Conservation (phyloP, 129 eudicot species). For the Artemisia tridentata region DNA sequence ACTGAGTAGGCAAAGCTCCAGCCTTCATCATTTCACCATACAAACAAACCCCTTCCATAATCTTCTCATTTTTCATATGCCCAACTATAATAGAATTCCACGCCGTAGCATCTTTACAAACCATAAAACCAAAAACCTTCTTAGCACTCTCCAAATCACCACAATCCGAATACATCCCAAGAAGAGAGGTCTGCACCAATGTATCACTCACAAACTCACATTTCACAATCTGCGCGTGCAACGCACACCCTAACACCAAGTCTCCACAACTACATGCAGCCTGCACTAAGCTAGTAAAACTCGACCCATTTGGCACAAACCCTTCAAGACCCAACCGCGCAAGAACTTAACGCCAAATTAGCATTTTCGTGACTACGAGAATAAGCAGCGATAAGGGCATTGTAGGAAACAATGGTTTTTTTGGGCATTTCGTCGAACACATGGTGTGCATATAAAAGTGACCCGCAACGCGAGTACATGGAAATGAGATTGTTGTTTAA, state of each 20-base stretch:
- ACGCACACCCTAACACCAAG: slow-evolving; percentile 38
- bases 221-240: slow-evolving; percentile 54
- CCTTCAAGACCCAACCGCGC: slow-evolving; percentile 36
- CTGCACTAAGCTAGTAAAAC: slow-evolving; percentile 67
- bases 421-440: slow-evolving; percentile 79
- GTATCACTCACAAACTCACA: slow-evolving; percentile 54
- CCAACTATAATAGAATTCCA: slow-evolving; percentile 79
- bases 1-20: slow-evolving; percentile 41
- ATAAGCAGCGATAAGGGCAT: slow-evolving; percentile 61
- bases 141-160: slow-evolving; percentile 58
- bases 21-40: slow-evolving; percentile 45
- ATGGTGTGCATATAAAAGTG: slow-evolving; percentile 35
- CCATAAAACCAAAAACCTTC: slow-evolving; percentile 42
- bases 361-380: slow-evolving; percentile 37
- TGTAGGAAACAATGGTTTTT: slow-evolving; percentile 68
- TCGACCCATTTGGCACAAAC: slow-evolving; percentile 51
- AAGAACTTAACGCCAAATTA: slow-evolving; percentile 37
- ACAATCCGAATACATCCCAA: slow-evolving; percentile 60
- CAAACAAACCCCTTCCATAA: slow-evolving; percentile 43
- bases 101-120: slow-evolving; percentile 52
- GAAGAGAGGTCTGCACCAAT: slow-evolving; percentile 59
- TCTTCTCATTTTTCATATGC: slow-evolving; percentile 48
- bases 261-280: slow-evolving; percentile 42
- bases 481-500: slow-evolving; percentile 67
- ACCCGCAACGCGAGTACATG: slow-evolving; percentile 71